Base-by-base conservation (phyloP, 2,329 filamentous ascomycete genomes). In the Arthrinium phaeospermum region DNA sequence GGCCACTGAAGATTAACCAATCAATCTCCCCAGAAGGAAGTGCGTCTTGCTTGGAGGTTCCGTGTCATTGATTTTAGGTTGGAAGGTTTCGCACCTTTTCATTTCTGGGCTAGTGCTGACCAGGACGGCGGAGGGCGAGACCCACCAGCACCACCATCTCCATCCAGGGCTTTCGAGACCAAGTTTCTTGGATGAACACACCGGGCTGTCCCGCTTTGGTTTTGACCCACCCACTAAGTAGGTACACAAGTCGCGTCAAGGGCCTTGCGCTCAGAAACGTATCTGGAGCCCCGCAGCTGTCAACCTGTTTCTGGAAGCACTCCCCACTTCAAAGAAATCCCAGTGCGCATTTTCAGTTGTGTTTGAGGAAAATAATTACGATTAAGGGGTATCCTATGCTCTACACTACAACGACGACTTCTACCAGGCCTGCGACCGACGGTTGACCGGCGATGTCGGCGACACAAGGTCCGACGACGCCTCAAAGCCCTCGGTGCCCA, bases 401-500 rank as follows among this genome's bases (percentile, higher is more conserved):
- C 7, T 10, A n/a, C 34, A 13, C 19, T 10, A 64, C 10, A 2
- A 12, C 30, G 3, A 41, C 8, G 3, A 64, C 34, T 41, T 19
- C 34, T 41, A 41, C 57, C 34, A n/a, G 3, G 34, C 16, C 53
- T 61, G 34, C 10, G 57, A 64, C 34, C 57, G 41, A 14, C 22
- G 57, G 19, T 41, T 64, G 34, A 75, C 64, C 10, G 76, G 76
- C 16, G 78, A 77, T 24, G 75, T 74, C 41, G 78, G 78, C 7
- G 78, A 80, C 46, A 80, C 78, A n/a, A 78, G 53, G 47, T 76
- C 75, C 37, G 76, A 75, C 5, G 75, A 74, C 0, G 70, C 72
- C 44, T 77, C 75, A 8, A 47, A 72, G 70, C 71, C 71, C 45
- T 78, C 76, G 22, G 71, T 61, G 3, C 76, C 78, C 13, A 78